Percentiles rank a stretch among this genome's conserved stretches.
These are phyloP conservation scores for Arabis alpina DNA, from an alignment of 345 rosid genomes.

Conservation along the genomic window DNA sequence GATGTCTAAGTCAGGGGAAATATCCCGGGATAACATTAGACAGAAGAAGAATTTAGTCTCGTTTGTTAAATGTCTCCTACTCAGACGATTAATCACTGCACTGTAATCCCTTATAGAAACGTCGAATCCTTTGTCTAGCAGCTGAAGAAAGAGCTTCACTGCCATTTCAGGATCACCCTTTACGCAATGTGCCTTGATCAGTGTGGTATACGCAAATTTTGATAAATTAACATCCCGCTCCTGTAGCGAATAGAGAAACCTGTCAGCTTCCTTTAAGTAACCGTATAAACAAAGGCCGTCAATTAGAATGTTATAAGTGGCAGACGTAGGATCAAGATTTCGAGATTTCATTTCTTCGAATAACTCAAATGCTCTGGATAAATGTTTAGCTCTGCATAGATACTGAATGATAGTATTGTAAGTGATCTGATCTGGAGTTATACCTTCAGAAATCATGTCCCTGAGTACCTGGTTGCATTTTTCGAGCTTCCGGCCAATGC, in stretches of 20 bases:
- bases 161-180: constrained; percentile 64
- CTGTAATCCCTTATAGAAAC: constrained; percentile 68
- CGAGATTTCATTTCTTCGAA: constrained; percentile 48
- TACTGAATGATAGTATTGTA: constrained; percentile 62
- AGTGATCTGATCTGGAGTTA: constrained; percentile 64
- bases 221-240: constrained; percentile 41
- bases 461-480: constrained; percentile 48
- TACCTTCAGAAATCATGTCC: constrained; percentile 56
- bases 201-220: constrained; percentile 64
- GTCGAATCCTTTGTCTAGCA: constrained; percentile 64
- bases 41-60: constrained; percentile 57
- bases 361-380: constrained; percentile 51
- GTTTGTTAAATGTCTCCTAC: constrained; percentile 51
- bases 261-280: constrained; percentile 54
- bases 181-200: constrained; percentile 77
- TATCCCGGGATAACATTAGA: constrained; percentile 59
- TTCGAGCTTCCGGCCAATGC: constrained; percentile 51
- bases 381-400: constrained; percentile 50
- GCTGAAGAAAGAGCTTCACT: constrained; percentile 47
- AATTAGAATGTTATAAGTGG: constrained; percentile 65
- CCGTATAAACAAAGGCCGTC: constrained; percentile 59
- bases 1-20: constrained; percentile 64
- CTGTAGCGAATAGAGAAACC: constrained; percentile 54
- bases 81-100: constrained; percentile 72
- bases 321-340: constrained; percentile 58